phyloP scores from a whole-genome alignment of 805 yeast genomes.

The Yamadazyma scolyti region DNA sequence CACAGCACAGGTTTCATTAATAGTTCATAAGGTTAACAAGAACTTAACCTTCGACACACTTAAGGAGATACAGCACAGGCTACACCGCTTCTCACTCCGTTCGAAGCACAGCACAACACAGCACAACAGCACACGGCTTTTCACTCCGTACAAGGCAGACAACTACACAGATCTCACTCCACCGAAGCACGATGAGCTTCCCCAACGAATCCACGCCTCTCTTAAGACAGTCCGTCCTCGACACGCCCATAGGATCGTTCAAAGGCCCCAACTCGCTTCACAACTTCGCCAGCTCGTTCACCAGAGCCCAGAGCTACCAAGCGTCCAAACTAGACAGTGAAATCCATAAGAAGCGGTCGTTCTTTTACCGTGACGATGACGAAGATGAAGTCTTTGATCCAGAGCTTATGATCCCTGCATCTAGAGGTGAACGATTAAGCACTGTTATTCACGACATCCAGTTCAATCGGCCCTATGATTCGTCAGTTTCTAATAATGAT shows the following conservation, averaged over 20 bases:
- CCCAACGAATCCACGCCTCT: slow-evolving; percentile 26
- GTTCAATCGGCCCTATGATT: slow-evolving; percentile 14
- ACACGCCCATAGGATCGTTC: slow-evolving; percentile 50
- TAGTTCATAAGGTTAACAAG: too few relatives aligned
- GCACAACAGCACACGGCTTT: too few relatives aligned
- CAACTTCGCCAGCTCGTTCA: slow-evolving; percentile 74
- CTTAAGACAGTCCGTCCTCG: slow-evolving; percentile 22
- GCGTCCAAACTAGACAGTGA: slow-evolving; percentile 47
- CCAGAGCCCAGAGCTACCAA: slow-evolving; percentile 71
- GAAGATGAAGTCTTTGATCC: slow-evolving; percentile 66
- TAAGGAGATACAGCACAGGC: too few relatives aligned
- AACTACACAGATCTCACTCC: too few relatives aligned
- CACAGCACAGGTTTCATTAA: too few relatives aligned
- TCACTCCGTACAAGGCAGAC: too few relatives aligned
- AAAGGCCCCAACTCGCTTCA: slow-evolving; percentile 66
- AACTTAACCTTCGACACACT: too few relatives aligned
- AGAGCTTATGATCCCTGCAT: slow-evolving; percentile 61
- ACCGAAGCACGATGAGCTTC: too few relatives aligned
- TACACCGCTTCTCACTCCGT: too few relatives aligned
- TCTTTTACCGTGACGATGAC: slow-evolving; percentile 37
- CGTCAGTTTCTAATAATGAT: slow-evolving; percentile 17
- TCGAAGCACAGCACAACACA: too few relatives aligned
- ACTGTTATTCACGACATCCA: slow-evolving; percentile 44
- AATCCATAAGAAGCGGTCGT: slow-evolving; percentile 61
- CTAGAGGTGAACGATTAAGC: slow-evolving; percentile 61